Conservation (phyloP, 2,329 filamentous ascomycete species). For the Aspergillus sp. region DNA sequence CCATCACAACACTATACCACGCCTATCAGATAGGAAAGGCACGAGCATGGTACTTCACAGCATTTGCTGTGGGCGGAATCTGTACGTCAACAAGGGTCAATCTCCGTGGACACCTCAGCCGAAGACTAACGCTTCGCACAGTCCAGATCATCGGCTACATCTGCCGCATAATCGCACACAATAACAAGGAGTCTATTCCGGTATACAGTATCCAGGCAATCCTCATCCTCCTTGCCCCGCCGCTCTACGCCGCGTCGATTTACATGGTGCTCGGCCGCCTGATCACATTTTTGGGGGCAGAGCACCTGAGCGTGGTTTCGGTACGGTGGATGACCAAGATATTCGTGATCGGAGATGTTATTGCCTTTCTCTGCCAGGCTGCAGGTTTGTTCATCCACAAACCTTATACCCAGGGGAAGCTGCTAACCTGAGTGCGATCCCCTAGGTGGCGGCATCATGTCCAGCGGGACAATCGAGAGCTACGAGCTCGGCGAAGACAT, state of each 20-base stretch:
- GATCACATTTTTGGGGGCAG: background rate
- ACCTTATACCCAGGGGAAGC: too few species aligned
- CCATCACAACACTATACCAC: constrained; percentile 13
- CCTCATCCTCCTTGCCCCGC: constrained; percentile 39
- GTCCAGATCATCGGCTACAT: constrained; percentile 46
- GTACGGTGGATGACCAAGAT: constrained; percentile 15
- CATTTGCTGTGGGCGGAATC: constrained; percentile 36
- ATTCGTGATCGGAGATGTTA: constrained; percentile 34
- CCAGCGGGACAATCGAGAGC: too few species aligned
- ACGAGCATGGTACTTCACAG: constrained; percentile 3
- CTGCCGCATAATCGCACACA: constrained; percentile 17
- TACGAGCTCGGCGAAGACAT: too few species aligned
- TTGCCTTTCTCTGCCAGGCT: constrained; percentile 33
- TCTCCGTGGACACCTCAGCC: background rate
- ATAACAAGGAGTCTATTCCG: constrained; percentile 12
- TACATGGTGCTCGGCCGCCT: constrained; percentile 22
- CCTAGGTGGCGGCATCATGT: too few species aligned
- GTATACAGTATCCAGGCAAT: constrained; percentile 37
- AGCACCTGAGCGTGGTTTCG: background rate
- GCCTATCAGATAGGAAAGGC: constrained; percentile 15
- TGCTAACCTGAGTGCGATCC: too few species aligned
- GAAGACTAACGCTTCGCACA: constrained; percentile 18
- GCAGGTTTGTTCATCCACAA: constrained; percentile 6
- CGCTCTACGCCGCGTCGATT: constrained; percentile 41
- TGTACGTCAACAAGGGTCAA: constrained; percentile 21